Evolutionary conservation across 1,284 basidiomycete genomes (phyloP).

Genomic region (Trametes polyzona): DNA sequence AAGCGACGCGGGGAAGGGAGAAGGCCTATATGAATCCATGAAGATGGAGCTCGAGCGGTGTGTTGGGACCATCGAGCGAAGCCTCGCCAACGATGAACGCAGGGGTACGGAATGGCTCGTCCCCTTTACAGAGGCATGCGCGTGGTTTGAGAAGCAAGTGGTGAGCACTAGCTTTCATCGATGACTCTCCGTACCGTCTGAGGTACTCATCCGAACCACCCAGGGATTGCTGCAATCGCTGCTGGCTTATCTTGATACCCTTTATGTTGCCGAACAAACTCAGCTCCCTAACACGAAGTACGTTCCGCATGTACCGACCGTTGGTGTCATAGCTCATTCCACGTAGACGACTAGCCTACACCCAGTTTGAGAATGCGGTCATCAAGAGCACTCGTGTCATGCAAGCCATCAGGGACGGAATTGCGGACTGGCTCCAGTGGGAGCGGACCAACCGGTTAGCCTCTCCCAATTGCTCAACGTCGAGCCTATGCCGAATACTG

Average conservation of each 20-base stretch:
- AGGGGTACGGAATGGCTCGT: slow-evolving; percentile 52
- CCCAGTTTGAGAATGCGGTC: slow-evolving; percentile 51
- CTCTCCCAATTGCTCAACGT: not conserved
- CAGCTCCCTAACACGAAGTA: slow-evolving; percentile 40
- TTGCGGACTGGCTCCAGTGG: slow-evolving; percentile 57
- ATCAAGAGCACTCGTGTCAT: slow-evolving; percentile 54
- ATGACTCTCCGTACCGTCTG: too few relatives aligned
- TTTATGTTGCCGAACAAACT: slow-evolving; percentile 48
- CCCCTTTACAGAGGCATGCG: slow-evolving; percentile 54
- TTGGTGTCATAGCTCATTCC: not conserved
- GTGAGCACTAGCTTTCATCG: slow-evolving; percentile 44
- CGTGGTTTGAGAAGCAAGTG: slow-evolving; percentile 66
- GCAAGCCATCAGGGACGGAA: slow-evolving; percentile 49
- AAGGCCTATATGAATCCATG: slow-evolving; percentile 55
- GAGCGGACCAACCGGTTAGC: slow-evolving; percentile 56
- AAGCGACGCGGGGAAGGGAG: slow-evolving; percentile 51
- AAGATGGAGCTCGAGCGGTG: slow-evolving; percentile 59
- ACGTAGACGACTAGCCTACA: slow-evolving; percentile 56
- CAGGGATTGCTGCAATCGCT: slow-evolving; percentile 59
- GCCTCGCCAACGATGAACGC: slow-evolving; percentile 36
- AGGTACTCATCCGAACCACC: too few relatives aligned
- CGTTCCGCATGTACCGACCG: not conserved
- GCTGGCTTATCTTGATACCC: slow-evolving; percentile 66
- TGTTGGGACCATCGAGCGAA: slow-evolving; percentile 41
- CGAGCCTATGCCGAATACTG: not conserved